Evolutionary conservation across 2,329 filamentous ascomycete genomes (phyloP), one percentile per base, ranked within the genome.

Genomic region (Aspergillus fumigatiaffinis): DNA sequence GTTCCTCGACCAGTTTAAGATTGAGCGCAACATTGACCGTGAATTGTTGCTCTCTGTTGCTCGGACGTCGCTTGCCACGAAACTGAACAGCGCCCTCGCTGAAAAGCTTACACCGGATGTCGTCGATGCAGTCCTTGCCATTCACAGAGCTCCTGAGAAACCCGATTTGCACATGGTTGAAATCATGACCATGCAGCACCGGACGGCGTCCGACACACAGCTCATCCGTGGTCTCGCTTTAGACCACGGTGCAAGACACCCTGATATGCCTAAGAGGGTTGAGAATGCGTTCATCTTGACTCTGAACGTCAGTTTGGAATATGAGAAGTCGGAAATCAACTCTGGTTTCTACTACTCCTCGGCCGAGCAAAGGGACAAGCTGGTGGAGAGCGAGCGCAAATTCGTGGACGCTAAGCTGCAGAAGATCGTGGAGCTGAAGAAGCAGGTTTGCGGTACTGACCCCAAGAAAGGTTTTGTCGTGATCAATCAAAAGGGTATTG

Each of bases 151-250:
- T 20, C 91, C 91, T 26, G 87, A 86, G 61, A 97, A 97, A 80
- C 95, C 95, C 56, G 94, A 99, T 78, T 78, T 99, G 71, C 93
- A 97, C 81, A 99, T 99, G 94, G 84, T 99, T 65, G 94, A 99
- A 79, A 97, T 99, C 69, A 99, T 99, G 94, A 97, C 96, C 76
- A 97, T 99, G 93, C 94, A 99, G 80, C 94, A 99, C 80, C 90
- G 93, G 67, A 92, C 91, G 53, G 92, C 93, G 58, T 91, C 94
- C 32, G 94, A 99, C 76, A 99, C 94, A 56, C 92, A 96, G 76
- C 86, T 99, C 58, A 97, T 99, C 75, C 87, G 90, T 63, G 94
- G 94, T 59, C 82, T 99, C 57, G 94, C 91, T 9, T 81, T 99
- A 60, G 94, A 99, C 71, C 94, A 99, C 76, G 94, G 94, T 65